Conservation (phyloP, 1,284 basidiomycete genomes). For the Microbotryomycetes sp. region DNA sequence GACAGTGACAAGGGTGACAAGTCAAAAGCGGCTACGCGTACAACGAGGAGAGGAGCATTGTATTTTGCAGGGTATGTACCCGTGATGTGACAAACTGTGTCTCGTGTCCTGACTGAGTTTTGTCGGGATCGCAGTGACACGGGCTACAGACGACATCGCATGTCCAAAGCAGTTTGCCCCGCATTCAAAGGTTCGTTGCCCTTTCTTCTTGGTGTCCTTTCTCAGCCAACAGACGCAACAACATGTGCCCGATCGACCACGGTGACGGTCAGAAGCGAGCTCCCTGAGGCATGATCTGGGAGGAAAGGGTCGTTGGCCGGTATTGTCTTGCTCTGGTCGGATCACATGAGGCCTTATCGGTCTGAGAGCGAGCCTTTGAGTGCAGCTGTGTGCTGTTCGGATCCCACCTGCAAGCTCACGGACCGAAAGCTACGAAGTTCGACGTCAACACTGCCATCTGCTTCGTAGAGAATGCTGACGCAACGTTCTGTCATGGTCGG, state of each 20-base stretch:
- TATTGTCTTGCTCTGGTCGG: neutral
- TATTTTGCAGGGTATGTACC: constrained; percentile 32
- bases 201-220: neutral
- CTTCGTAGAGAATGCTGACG: no score
- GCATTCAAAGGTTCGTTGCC: constrained; percentile 27
- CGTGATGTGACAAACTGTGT: no score
- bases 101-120: no score
- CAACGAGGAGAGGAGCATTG: constrained; percentile 25
- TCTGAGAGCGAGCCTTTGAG: neutral
- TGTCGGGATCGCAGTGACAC: constrained; percentile 32
- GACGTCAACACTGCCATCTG: neutral
- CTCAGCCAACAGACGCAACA: neutral
- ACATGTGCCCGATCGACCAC: no score
- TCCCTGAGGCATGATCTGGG: no score
- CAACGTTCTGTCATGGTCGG: no score
- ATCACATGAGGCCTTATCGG: neutral
- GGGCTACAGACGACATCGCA: constrained; percentile 33
- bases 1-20: neutral
- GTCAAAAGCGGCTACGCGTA: neutral
- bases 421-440: no score
- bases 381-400: no score
- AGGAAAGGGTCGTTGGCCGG: no score
- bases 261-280: no score
- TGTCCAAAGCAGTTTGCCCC: constrained; percentile 34
- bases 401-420: no score